Evolutionary conservation across 306 rosid species (phyloP).

Genomic region (Phaseolus lunatus): DNA sequence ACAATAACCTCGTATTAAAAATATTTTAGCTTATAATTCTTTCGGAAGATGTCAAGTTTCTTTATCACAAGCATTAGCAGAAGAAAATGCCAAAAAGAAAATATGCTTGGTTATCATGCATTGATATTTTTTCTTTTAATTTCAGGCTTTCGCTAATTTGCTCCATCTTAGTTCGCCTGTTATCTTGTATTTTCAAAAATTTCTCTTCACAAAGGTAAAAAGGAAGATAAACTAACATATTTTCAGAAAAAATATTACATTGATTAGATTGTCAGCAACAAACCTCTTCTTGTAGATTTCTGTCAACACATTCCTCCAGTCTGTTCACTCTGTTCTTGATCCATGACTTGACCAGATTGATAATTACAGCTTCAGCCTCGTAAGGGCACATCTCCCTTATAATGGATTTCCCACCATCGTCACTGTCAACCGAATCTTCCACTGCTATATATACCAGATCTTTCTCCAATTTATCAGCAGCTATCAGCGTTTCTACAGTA

Average conservation of each 20-base stretch:
- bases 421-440: constrained; percentile 80
- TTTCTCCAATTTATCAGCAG: constrained; percentile 90
- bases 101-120: background rate
- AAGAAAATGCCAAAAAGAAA: background rate
- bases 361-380: constrained; percentile 75
- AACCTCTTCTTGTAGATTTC: constrained; percentile 85
- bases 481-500: constrained; percentile 66
- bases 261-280: constrained; percentile 14
- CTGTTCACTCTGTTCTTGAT: constrained; percentile 70
- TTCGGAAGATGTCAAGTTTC: background rate
- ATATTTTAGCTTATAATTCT: background rate
- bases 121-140: background rate
- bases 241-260: background rate
- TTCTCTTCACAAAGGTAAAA: background rate
- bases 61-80: background rate
- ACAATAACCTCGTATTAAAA: background rate
- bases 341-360: constrained; percentile 72
- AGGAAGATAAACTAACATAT: background rate
- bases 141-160: background rate
- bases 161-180: background rate
- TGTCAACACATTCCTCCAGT: constrained; percentile 75
- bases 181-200: background rate
- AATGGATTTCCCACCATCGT: constrained; percentile 87
- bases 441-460: constrained; percentile 91
- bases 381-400: constrained; percentile 89